These are phyloP conservation scores for Zygoascus biomembranicola DNA, from an alignment of 805 yeast species.

Conservation along the genomic window DNA sequence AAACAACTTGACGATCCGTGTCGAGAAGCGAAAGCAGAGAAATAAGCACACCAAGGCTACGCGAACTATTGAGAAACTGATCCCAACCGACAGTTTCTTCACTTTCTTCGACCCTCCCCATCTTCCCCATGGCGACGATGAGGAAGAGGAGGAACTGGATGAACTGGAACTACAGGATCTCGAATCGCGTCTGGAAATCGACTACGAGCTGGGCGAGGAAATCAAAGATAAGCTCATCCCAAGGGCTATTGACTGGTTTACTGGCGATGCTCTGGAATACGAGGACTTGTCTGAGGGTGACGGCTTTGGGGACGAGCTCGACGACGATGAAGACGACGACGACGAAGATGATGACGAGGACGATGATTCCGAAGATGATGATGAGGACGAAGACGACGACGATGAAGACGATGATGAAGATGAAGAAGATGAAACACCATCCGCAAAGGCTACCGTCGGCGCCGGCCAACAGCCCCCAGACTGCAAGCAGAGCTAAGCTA, in stretches of 20 bases:
- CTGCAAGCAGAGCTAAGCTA: slow-evolving; percentile 43
- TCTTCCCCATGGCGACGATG: slow-evolving; percentile 55
- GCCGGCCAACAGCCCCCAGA: slow-evolving; percentile 40
- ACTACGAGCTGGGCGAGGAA: slow-evolving; percentile 93
- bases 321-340: slow-evolving; percentile 52
- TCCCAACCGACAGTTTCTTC: slow-evolving; percentile 94
- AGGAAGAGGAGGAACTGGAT: slow-evolving; percentile 46
- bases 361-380: slow-evolving; percentile 56
- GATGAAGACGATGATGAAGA: slow-evolving; percentile 48
- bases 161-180: slow-evolving; percentile 65
- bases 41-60: slow-evolving; percentile 94
- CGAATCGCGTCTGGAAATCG: slow-evolving; percentile 79
- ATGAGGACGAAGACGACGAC: slow-evolving; percentile 52
- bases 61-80: slow-evolving; percentile 86
- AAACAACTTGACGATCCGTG: slow-evolving; percentile 70
- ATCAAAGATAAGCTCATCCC: slow-evolving; percentile 93
- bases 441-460: background rate
- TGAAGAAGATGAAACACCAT: slow-evolving; percentile 27
- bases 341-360: slow-evolving; percentile 55
- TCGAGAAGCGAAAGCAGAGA: slow-evolving; percentile 95
- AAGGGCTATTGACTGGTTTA: slow-evolving; percentile 96
- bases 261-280: slow-evolving; percentile 89
- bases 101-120: slow-evolving; percentile 92
- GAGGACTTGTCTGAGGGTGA: slow-evolving; percentile 51
- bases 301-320: slow-evolving; percentile 54